Conservation (phyloP, 2,329 filamentous ascomycete species). For the Fusarium udum region DNA sequence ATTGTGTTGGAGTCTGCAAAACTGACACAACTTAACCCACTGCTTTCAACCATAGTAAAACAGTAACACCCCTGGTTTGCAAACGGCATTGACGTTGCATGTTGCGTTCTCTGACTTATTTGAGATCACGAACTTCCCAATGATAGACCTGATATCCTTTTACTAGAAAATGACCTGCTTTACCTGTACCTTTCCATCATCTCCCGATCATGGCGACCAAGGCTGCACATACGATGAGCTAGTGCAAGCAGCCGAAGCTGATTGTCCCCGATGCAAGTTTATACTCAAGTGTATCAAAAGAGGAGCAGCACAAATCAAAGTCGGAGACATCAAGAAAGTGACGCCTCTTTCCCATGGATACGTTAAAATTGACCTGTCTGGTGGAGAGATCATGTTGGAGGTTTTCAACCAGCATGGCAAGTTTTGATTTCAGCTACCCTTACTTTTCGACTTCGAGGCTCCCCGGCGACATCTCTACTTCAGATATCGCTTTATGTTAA, state of each 20-base stretch:
- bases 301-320: not conserved
- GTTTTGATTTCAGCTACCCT: not conserved
- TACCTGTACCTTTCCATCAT: not conserved
- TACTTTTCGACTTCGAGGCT: too few species aligned
- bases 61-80: too few species aligned
- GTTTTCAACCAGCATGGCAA: not conserved
- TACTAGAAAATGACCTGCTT: not conserved
- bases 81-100: too few species aligned
- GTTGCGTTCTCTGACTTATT: too few species aligned
- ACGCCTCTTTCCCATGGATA: rapidly evolving
- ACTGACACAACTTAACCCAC: too few species aligned
- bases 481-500: rapidly evolving
- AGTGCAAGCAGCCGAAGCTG: not conserved
- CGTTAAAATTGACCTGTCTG: rapidly evolving
- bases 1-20: not conserved
- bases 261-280: not conserved
- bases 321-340: rapidly evolving
- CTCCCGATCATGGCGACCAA: not conserved
- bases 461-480: not conserved
- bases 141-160: too few species aligned
- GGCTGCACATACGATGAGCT: not conserved
- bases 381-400: not conserved
- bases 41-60: too few species aligned
- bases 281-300: not conserved
- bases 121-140: too few species aligned